These are phyloP conservation scores for Pyrenophora tritici-repentis DNA, from an alignment of 2,329 filamentous ascomycete species.

Conservation along the genomic window DNA sequence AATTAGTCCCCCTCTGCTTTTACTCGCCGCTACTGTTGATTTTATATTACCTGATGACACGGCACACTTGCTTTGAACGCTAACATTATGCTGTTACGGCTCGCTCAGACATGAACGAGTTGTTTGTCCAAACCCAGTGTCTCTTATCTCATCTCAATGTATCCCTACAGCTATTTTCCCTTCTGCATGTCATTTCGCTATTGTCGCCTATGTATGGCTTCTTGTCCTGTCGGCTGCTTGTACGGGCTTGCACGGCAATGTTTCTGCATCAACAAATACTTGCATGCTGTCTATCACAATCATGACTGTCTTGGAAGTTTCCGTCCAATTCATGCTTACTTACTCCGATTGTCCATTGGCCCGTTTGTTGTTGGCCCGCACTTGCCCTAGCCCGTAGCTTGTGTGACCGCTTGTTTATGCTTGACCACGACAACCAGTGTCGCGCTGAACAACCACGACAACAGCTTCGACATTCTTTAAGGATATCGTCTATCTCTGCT, in stretches of 20 bases:
- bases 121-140: too few relatives aligned
- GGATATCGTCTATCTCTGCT: not conserved
- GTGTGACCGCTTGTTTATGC: not conserved
- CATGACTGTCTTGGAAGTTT: not conserved
- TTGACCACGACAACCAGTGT: not conserved
- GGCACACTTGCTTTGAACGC: too few relatives aligned
- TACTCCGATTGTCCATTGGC: not conserved
- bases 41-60: too few relatives aligned
- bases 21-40: too few relatives aligned
- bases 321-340: not conserved
- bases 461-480: not conserved
- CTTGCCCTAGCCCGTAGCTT: slow-evolving; percentile 5
- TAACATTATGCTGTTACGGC: too few relatives aligned
- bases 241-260: not conserved
- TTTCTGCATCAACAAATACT: not conserved
- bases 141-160: too few relatives aligned
- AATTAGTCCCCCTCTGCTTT: too few relatives aligned
- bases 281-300: not conserved
- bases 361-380: slow-evolving; percentile 8
- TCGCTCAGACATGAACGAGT: too few relatives aligned
- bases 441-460: not conserved
- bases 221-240: not conserved
- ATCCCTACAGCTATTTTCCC: too few relatives aligned
- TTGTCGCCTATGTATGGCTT: too few relatives aligned
- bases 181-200: not conserved